Conservation (phyloP, 345 rosid genomes). For the Hypericum perforatum region DNA sequence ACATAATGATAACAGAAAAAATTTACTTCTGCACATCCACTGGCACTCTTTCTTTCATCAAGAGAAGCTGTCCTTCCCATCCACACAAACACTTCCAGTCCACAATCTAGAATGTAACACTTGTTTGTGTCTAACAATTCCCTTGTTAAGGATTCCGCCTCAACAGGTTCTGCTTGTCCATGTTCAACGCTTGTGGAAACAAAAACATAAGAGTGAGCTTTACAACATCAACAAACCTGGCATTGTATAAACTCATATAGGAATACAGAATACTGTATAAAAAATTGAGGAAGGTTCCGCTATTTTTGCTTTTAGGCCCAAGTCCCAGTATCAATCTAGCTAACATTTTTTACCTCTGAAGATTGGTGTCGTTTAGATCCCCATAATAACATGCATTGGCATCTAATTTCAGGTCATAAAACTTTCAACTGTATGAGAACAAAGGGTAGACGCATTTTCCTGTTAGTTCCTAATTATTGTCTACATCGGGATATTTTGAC, state of each 20-base stretch:
- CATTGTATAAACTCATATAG: not conserved
- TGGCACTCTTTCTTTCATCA: constrained; percentile 60
- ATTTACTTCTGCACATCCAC: constrained; percentile 62
- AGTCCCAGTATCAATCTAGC: too few relatives aligned
- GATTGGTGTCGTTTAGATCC: too few relatives aligned
- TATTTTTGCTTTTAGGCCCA: too few relatives aligned
- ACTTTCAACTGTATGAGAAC: too few relatives aligned
- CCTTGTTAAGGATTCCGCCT: constrained; percentile 31
- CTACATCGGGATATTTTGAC: too few relatives aligned
- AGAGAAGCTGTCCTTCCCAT: constrained; percentile 63
- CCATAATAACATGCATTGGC: too few relatives aligned
- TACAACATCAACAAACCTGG: not conserved
- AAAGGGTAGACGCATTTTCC: too few relatives aligned
- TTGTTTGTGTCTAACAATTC: constrained; percentile 55
- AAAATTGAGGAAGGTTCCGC: not conserved
- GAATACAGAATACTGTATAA: not conserved
- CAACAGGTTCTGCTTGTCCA: constrained; percentile 49
- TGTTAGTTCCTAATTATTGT: too few relatives aligned
- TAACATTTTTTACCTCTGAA: too few relatives aligned
- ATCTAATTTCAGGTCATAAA: too few relatives aligned
- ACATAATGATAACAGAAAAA: constrained; percentile 1
- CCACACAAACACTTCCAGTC: constrained; percentile 65
- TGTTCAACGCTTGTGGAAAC: constrained; percentile 45
- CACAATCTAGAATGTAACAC: constrained; percentile 75
- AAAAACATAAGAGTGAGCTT: constrained; percentile 6